Conservation (phyloP, 768 basidiomycete genomes). For the Rhizopogon vinicolor region DNA sequence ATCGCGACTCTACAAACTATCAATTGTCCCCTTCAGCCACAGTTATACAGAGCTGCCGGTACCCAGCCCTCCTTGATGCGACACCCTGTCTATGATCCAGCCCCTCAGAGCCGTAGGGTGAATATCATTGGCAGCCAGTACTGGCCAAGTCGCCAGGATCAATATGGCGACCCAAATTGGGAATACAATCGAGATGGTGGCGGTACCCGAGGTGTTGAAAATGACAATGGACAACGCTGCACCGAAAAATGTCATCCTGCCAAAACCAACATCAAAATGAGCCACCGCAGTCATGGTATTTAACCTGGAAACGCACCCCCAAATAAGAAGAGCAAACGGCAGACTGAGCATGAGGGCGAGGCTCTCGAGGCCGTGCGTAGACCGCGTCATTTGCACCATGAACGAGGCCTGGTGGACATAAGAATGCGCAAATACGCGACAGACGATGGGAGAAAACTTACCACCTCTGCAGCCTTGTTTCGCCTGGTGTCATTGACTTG, state of each 20-base stretch:
- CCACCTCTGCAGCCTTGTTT: slow-evolving; percentile 20
- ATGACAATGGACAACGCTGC: slow-evolving; percentile 1
- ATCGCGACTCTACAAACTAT: background rate
- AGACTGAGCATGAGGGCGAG: slow-evolving; percentile 46
- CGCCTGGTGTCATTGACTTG: slow-evolving; percentile 22
- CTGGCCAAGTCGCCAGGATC: slow-evolving; percentile 1
- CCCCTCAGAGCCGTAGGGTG: background rate
- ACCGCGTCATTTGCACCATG: slow-evolving; percentile 9
- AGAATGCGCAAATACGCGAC: background rate
- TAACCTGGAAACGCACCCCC: slow-evolving; percentile 35
- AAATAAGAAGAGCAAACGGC: slow-evolving; percentile 47
- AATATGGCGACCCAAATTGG: background rate
- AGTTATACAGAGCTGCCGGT: no score
- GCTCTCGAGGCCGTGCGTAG: slow-evolving; percentile 32
- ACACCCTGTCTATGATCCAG: background rate
- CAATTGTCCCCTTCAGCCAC: no score
- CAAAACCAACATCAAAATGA: background rate
- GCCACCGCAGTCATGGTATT: background rate
- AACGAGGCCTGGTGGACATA: background rate
- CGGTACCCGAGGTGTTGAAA: background rate
- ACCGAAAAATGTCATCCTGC: slow-evolving; percentile 4
- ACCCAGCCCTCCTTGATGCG: no score
- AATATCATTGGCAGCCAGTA: background rate
- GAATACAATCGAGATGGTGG: background rate
- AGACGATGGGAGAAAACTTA: slow-evolving; percentile 16